Percentiles rank a stretch among this genome's conserved stretches.
Conservation (phyloP, 164 flowering plant species). For the Umbellularia californica region DNA sequence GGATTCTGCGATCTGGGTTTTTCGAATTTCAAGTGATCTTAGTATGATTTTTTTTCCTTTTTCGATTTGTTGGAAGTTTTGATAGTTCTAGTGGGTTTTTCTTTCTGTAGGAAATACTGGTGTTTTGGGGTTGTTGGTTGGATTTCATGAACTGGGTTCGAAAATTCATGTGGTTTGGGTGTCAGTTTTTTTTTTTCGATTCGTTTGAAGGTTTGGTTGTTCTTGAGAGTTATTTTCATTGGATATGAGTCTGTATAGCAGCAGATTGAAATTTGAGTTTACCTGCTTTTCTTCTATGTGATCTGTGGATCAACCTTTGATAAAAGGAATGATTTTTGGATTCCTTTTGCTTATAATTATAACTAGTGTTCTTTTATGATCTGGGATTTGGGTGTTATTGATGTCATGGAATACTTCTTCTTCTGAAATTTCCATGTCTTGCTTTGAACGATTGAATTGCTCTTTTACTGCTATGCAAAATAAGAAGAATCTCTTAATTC, state of each 20-base stretch:
- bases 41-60: not conserved
- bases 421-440: no score
- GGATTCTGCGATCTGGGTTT: slow-evolving; percentile 3
- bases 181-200: not conserved
- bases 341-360: not conserved
- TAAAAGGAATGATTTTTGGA: not conserved
- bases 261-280: no score
- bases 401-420: no score
- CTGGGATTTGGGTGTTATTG: no score
- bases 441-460: no score
- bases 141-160: no score
- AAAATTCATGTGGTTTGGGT: not conserved
- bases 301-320: not conserved
- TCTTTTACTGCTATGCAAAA: no score
- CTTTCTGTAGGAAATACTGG: no score
- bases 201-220: not conserved
- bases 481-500: no score
- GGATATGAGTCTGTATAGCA: not conserved
- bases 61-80: not conserved
- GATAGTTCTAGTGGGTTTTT: not conserved
- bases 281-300: not conserved
- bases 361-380: no score
- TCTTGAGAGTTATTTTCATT: not conserved
- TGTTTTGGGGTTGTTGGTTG: no score
- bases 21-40: not conserved